A percentile compares a stretch with the other conserved stretches of the same genome.
Conservation (phyloP, 768 basidiomycete genomes). For the Mycena olivaceomarginata region DNA sequence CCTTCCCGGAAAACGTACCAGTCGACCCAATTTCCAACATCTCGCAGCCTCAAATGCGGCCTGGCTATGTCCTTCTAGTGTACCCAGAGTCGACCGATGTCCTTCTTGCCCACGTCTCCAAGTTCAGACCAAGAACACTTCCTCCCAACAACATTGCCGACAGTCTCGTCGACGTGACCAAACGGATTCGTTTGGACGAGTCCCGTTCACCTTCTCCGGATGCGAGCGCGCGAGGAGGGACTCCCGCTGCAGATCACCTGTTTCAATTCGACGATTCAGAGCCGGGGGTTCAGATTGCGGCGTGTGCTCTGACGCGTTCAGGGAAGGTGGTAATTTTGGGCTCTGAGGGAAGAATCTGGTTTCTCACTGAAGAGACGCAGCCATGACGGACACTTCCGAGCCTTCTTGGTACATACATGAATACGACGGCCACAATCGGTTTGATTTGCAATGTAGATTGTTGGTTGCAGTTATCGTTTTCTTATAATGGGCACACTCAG, state of each 20-base stretch:
- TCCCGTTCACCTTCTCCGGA: background rate
- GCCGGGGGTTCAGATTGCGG: background rate
- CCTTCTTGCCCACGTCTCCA: background rate
- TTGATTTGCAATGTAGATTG: no score
- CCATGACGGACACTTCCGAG: background rate
- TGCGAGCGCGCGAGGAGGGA: background rate
- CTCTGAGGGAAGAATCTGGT: conserved; percentile 19
- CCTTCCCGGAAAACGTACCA: background rate
- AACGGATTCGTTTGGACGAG: conserved; percentile 31
- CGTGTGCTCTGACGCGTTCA: conserved; percentile 9
- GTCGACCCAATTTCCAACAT: conserved; percentile 29
- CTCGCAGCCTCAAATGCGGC: conserved; percentile 9
- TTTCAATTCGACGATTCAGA: background rate
- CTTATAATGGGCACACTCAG: no score
- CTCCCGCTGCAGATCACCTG: background rate
- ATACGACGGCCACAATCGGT: no score
- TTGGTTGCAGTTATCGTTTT: no score
- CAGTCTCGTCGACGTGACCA: conserved; percentile 20
- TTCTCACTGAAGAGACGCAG: conserved; percentile 5
- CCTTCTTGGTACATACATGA: no score
- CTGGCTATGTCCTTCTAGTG: conserved; percentile 18
- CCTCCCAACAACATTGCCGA: background rate
- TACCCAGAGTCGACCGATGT: background rate
- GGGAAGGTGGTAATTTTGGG: conserved; percentile 7
- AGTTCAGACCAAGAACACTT: background rate